A percentile compares a stretch with the other conserved stretches of the same genome.
Evolutionary conservation across 169 alveolate species (phyloP).

Genomic region (Theileria equi): DNA sequence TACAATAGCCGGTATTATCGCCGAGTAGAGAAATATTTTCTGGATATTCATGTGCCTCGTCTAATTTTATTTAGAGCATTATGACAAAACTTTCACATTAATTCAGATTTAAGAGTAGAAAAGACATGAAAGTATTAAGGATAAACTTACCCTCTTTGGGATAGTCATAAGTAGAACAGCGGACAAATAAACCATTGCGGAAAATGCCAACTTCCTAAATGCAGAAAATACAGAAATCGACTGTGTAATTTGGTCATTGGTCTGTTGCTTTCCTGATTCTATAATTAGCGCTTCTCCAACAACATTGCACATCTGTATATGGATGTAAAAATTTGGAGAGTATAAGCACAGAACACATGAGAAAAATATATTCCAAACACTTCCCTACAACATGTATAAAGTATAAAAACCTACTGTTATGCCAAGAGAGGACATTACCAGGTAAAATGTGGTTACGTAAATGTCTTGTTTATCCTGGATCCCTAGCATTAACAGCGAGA

Average conservation of each 20-base stretch:
- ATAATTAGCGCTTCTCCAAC: conserved; percentile 88
- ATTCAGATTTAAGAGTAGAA: no score
- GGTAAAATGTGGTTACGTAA: conserved; percentile 58
- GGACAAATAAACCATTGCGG: conserved; percentile 78
- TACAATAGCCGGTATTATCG: conserved; percentile 73
- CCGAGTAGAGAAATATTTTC: conserved; percentile 67
- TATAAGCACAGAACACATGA: conserved; percentile 10
- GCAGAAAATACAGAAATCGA: conserved; percentile 78
- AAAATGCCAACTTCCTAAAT: conserved; percentile 77
- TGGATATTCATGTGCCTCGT: background rate
- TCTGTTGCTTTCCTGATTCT: conserved; percentile 74
- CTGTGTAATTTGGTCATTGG: conserved; percentile 61
- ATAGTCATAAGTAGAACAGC: conserved; percentile 68
- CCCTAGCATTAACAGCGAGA: conserved; percentile 54
- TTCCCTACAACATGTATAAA: background rate
- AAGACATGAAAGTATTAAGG: no score
- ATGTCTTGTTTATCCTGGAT: conserved; percentile 41
- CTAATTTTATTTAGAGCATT: no score
- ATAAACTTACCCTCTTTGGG: conserved; percentile 42
- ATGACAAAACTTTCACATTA: no score
- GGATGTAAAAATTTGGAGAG: background rate
- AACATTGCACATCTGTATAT: conserved; percentile 71
- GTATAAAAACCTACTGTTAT: conserved; percentile 56
- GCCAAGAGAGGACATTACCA: conserved; percentile 70
- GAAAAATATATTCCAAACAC: no score